Evolutionary conservation across 768 basidiomycete genomes (phyloP).

Genomic region (Clathrus columnatus): DNA sequence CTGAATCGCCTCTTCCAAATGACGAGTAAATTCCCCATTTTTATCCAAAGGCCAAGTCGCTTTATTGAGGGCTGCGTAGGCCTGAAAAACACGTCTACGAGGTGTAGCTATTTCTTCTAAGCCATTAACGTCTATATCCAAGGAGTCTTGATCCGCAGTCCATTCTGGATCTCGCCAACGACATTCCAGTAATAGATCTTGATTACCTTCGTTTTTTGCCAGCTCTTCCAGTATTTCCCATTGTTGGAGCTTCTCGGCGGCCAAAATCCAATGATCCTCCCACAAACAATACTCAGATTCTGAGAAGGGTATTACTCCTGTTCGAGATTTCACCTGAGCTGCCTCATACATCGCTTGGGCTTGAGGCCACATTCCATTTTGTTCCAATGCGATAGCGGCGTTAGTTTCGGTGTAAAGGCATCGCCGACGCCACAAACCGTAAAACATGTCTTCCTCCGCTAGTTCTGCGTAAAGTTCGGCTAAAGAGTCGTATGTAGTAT

Average conservation of each 20-base stretch:
- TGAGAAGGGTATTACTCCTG: constrained; percentile 77
- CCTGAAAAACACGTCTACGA: constrained; percentile 94
- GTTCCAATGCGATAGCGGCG: constrained; percentile 80
- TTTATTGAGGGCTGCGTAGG: constrained; percentile 84
- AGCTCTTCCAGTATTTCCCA: constrained; percentile 95
- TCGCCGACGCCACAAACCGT: constrained; percentile 90
- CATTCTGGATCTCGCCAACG: constrained; percentile 94
- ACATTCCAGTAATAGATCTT: constrained; percentile 88
- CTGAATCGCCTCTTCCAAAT: constrained; percentile 94
- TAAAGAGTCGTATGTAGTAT: constrained; percentile 81
- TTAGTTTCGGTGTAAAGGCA: constrained; percentile 88
- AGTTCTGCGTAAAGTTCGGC: constrained; percentile 94
- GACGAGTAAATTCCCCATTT: constrained; percentile 76
- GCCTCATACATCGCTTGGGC: constrained; percentile 82
- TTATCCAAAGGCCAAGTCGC: constrained; percentile 73
- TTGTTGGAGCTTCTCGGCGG: constrained; percentile 93
- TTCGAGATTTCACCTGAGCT: constrained; percentile 79
- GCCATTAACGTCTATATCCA: constrained; percentile 74
- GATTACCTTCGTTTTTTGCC: constrained; percentile 79
- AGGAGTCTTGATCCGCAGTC: constrained; percentile 62
- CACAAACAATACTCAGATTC: constrained; percentile 95
- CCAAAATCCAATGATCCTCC: constrained; percentile 99
- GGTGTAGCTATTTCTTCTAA: constrained; percentile 87
- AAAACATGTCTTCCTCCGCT: constrained; percentile 94
- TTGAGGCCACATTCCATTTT: constrained; percentile 95